Percentiles rank a stretch among this genome's conserved stretches.
These are phyloP conservation scores for Colletotrichum orbiculare DNA, from an alignment of 2,329 filamentous ascomycete genomes.

Conservation along the genomic window DNA sequence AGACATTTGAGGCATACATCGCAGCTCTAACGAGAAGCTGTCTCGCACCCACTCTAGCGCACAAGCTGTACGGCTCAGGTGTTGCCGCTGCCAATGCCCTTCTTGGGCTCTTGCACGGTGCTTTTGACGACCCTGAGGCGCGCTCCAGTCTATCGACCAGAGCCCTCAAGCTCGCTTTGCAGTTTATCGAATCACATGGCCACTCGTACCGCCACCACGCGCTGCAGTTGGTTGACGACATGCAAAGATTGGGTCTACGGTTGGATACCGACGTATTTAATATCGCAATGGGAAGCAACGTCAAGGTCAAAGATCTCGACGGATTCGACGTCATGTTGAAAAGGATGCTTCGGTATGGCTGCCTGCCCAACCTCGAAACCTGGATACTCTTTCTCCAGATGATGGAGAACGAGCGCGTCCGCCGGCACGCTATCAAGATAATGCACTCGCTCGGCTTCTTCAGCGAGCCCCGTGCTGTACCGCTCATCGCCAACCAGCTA, in stretches of 20 bases:
- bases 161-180: conserved; percentile 57
- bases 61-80: conserved; percentile 48
- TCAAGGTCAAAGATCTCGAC: conserved; percentile 52
- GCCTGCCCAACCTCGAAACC: conserved; percentile 55
- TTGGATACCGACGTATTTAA: conserved; percentile 61
- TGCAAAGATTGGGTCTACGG: conserved; percentile 50
- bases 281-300: conserved; percentile 55
- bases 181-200: conserved; percentile 49
- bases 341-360: conserved; percentile 53
- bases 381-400: conserved; percentile 63
- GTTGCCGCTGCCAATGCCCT: conserved; percentile 51
- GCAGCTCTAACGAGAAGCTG: conserved; percentile 52
- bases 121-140: conserved; percentile 51
- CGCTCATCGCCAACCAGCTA: conserved; percentile 55
- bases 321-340: conserved; percentile 54
- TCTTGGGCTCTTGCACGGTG: conserved; percentile 50
- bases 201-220: conserved; percentile 41
- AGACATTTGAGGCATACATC: conserved; percentile 56
- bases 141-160: conserved; percentile 49
- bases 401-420: conserved; percentile 69
- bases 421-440: conserved; percentile 56
- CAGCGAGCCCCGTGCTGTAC: conserved; percentile 47
- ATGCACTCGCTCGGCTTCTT: conserved; percentile 60
- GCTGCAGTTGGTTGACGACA: conserved; percentile 49
- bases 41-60: conserved; percentile 46